Percentiles rank a stretch among this genome's conserved stretches.
These are phyloP conservation scores for Penicillium sp. DNA, from an alignment of 2,329 filamentous ascomycete species.

Conservation along the genomic window DNA sequence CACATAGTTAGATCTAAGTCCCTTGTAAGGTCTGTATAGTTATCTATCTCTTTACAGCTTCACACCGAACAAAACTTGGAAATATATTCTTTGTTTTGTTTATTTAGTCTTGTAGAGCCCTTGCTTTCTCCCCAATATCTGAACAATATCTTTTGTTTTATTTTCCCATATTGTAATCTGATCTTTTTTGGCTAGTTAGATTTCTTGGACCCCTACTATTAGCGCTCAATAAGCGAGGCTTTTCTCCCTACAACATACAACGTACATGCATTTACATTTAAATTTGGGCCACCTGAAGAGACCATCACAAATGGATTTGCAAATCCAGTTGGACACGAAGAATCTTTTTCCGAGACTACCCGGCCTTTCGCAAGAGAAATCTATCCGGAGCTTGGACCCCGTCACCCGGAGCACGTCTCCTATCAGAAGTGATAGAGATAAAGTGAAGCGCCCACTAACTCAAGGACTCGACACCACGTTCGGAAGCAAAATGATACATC, in stretches of 20 bases:
- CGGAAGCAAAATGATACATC: conserved; percentile 2
- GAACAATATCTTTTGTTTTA: neutral
- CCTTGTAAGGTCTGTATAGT: neutral
- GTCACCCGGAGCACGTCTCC: conserved; percentile 4
- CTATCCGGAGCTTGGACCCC: conserved; percentile 18
- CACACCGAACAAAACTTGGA: neutral
- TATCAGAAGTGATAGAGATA: conserved; percentile 18
- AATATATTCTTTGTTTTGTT: neutral
- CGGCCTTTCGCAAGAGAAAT: conserved; percentile 6
- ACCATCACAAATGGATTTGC: conserved; percentile 8
- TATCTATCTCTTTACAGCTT: neutral
- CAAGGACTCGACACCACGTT: neutral
- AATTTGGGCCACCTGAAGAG: conserved; percentile 14
- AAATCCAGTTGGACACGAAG: conserved; percentile 3
- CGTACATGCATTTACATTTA: conserved; percentile 10
- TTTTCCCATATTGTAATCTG: neutral
- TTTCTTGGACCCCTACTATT: neutral
- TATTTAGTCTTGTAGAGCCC: no score
- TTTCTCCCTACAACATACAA: neutral
- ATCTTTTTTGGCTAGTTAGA: neutral
- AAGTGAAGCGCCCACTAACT: conserved; percentile 12
- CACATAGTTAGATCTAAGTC: neutral
- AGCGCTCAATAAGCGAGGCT: conserved; percentile 12
- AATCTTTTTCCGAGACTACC: conserved; percentile 10
- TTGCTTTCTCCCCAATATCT: no score